Evolutionary conservation across 805 yeast species (phyloP).

Genomic region (Suhomyces sp.): DNA sequence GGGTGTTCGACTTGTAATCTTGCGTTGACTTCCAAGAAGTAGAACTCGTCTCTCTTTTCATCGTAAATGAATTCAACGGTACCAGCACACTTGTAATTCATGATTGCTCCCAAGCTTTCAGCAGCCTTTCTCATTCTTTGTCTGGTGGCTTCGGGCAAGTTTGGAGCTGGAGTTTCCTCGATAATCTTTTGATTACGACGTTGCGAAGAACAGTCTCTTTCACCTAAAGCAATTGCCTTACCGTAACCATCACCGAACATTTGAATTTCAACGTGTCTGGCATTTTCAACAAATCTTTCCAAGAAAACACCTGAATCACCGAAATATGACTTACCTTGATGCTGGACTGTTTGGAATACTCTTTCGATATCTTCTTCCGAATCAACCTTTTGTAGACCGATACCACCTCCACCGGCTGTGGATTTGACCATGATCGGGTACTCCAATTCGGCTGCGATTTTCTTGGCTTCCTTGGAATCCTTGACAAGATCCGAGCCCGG

Average conservation of each 20-base stretch:
- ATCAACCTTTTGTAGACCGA: constrained; percentile 93
- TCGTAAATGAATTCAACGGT: constrained; percentile 96
- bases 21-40: constrained; percentile 94
- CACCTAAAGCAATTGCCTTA: constrained; percentile 89
- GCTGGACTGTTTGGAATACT: constrained; percentile 87
- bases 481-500: constrained; percentile 92
- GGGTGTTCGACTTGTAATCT: constrained; percentile 98
- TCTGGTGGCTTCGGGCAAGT: constrained; percentile 78
- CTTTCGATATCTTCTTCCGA: constrained; percentile 73
- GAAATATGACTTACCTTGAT: constrained; percentile 88
- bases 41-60: constrained; percentile 79
- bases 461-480: constrained; percentile 68
- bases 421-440: constrained; percentile 96
- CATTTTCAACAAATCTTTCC: constrained; percentile 91
- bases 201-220: constrained; percentile 96
- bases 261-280: constrained; percentile 96
- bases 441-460: constrained; percentile 67
- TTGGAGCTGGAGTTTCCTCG: constrained; percentile 98
- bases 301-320: constrained; percentile 95
- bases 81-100: constrained; percentile 95
- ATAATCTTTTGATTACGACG: constrained; percentile 95
- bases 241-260: constrained; percentile 96
- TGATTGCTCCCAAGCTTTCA: constrained; percentile 72
- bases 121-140: constrained; percentile 75
- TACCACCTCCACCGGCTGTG: constrained; percentile 99